phyloP scores from a whole-genome alignment of 176 grass and related monocot species.

The Neostapfia colusana region DNA sequence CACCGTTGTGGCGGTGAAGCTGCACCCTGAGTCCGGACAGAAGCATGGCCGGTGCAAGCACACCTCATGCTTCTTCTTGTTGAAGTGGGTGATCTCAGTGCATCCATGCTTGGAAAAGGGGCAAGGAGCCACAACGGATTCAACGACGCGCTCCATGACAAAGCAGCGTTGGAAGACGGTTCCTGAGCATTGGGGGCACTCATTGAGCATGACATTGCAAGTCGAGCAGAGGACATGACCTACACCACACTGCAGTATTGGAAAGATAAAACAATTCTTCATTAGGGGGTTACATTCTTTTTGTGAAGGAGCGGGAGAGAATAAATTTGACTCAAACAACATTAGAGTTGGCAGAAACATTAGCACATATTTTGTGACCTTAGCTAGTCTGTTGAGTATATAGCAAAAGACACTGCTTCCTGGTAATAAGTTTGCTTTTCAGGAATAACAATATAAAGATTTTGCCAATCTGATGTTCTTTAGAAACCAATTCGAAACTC shows the following conservation, averaged over 20 bases:
- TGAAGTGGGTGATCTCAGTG: not conserved
- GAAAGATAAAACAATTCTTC: not conserved
- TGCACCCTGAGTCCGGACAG: constrained; percentile 17
- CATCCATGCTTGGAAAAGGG: constrained; percentile 24
- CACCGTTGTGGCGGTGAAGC: not conserved
- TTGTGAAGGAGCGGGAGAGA: not conserved
- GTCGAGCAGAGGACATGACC: constrained; percentile 24
- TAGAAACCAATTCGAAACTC: not conserved
- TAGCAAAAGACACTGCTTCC: not conserved
- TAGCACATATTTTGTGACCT: not conserved
- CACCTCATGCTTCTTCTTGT: not conserved
- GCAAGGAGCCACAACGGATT: constrained; percentile 24
- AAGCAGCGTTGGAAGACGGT: constrained; percentile 15
- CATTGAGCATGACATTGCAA: not conserved
- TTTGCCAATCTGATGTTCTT: not conserved
- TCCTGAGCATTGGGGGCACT: constrained; percentile 1
- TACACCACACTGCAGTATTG: constrained; percentile 11
- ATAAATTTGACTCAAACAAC: not conserved
- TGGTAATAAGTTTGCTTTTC: not conserved
- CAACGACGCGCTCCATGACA: constrained; percentile 24
- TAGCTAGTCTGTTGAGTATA: not conserved
- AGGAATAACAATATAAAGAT: no score
- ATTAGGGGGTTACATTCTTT: not conserved
- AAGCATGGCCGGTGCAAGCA: not conserved
- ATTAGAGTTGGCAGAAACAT: not conserved